phyloP scores from a whole-genome alignment of 306 rosid genomes.

The Arachis stenosperma region DNA sequence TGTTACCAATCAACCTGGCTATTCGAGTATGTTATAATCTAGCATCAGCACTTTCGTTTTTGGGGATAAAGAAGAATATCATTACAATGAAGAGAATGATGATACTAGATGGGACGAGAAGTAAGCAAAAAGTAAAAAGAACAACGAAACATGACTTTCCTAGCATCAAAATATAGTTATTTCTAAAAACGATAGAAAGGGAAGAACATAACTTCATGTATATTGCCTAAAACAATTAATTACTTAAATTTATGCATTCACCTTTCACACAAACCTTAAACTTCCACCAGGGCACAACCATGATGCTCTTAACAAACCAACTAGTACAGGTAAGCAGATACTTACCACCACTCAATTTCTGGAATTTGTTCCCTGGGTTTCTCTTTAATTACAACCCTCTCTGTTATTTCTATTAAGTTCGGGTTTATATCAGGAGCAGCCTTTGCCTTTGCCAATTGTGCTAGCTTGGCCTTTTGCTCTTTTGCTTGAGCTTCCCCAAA shows the following conservation, averaged over 20 bases:
- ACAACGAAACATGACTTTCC: neutral
- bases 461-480: conserved; percentile 92
- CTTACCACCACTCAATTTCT: conserved; percentile 97
- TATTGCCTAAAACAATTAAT: neutral
- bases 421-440: conserved; percentile 98
- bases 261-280: neutral
- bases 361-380: conserved; percentile 88
- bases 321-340: conserved; percentile 32
- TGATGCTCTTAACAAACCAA: neutral
- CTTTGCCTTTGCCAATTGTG: conserved; percentile 92
- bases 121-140: neutral
- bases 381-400: conserved; percentile 83
- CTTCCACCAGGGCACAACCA: conserved; percentile 12
- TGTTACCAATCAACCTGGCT: neutral
- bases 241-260: neutral
- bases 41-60: neutral
- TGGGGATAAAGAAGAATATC: neutral
- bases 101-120: too few relatives aligned
- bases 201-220: conserved; percentile 1
- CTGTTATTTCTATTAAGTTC: conserved; percentile 85
- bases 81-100: neutral
- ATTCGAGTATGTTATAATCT: conserved; percentile 1
- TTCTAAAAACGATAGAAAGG: conserved; percentile 2
- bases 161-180: neutral
- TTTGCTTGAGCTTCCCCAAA: conserved; percentile 99